Conservation (phyloP, 2,329 filamentous ascomycete species). For the Talaromyces sp. region DNA sequence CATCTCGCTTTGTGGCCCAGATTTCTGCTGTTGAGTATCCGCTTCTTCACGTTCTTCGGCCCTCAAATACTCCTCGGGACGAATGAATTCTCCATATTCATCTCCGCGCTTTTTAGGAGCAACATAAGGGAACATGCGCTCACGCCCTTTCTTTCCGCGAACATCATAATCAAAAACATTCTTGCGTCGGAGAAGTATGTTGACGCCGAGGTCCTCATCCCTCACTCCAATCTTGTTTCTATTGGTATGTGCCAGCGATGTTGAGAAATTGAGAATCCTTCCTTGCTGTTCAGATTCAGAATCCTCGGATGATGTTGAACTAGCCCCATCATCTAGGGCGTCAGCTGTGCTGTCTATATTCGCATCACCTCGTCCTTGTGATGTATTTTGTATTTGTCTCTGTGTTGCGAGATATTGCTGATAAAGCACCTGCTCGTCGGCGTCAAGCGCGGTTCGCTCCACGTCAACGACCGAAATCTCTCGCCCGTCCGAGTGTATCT, state of each 20-base stretch:
- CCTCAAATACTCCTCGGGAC: constrained; percentile 87
- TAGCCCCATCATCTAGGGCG: constrained; percentile 69
- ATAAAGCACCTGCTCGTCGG: constrained; percentile 74
- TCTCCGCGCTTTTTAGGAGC: constrained; percentile 75
- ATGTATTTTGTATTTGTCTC: constrained; percentile 77
- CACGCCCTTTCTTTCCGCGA: constrained; percentile 82
- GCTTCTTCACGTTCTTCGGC: constrained; percentile 84
- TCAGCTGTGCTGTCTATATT: constrained; percentile 74
- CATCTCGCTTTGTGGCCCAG: constrained; percentile 54
- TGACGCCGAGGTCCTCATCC: constrained; percentile 88
- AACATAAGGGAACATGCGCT: constrained; percentile 86
- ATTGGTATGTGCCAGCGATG: constrained; percentile 76
- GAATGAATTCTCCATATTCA: constrained; percentile 91
- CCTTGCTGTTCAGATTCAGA: constrained; percentile 89
- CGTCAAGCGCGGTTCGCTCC: constrained; percentile 64
- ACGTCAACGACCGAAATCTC: constrained; percentile 61
- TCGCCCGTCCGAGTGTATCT: constrained; percentile 63
- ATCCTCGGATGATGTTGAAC: constrained; percentile 83
- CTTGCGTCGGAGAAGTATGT: constrained; percentile 82
- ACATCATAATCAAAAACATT: constrained; percentile 93
- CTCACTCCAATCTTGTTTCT: constrained; percentile 82
- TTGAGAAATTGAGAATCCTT: constrained; percentile 83
- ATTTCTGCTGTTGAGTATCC: constrained; percentile 58
- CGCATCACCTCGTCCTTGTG: constrained; percentile 66
- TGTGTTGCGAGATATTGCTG: constrained; percentile 91